Conservation (phyloP, 306 rosid species). For the Pterocarpus macrocarpus region DNA sequence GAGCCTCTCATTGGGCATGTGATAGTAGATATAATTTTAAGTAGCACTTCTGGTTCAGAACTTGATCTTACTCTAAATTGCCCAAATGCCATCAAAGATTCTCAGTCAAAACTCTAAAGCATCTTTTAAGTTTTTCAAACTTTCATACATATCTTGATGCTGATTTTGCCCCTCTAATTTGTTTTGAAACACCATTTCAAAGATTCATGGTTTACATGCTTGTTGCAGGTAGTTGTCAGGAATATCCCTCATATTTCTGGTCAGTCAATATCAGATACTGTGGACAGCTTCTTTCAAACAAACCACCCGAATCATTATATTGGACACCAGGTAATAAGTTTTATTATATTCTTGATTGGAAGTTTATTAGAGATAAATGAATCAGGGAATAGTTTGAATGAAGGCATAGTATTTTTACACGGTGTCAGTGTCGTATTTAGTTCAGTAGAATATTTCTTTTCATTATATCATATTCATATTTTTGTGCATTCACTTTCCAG, state of each 20-base stretch:
- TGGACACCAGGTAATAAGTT: slow-evolving; percentile 85
- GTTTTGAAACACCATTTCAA: slow-evolving; percentile 2
- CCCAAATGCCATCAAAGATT: background rate
- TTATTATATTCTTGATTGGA: slow-evolving; percentile 1
- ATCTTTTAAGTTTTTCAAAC: background rate
- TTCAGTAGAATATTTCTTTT: slow-evolving; percentile 2
- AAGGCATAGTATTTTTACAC: background rate
- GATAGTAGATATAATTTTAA: background rate
- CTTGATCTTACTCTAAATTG: background rate
- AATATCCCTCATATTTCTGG: slow-evolving; percentile 76
- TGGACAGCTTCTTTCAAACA: slow-evolving; percentile 81
- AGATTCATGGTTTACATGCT: slow-evolving; percentile 30
- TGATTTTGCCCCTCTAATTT: background rate
- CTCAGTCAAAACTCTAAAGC: background rate
- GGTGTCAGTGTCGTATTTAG: slow-evolving; percentile 6
- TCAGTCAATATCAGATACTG: slow-evolving; percentile 65
- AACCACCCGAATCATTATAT: slow-evolving; percentile 89
- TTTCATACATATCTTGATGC: background rate
- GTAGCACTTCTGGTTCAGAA: background rate
- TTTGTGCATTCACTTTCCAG: slow-evolving; percentile 56
- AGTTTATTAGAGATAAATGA: slow-evolving; percentile 20
- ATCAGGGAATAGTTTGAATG: slow-evolving; percentile 21
- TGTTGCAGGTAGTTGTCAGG: slow-evolving; percentile 87
- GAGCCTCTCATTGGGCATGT: background rate
- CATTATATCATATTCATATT: slow-evolving; percentile 13